Conservation (phyloP, 1,284 basidiomycete species). For the Phlebopus sp. region DNA sequence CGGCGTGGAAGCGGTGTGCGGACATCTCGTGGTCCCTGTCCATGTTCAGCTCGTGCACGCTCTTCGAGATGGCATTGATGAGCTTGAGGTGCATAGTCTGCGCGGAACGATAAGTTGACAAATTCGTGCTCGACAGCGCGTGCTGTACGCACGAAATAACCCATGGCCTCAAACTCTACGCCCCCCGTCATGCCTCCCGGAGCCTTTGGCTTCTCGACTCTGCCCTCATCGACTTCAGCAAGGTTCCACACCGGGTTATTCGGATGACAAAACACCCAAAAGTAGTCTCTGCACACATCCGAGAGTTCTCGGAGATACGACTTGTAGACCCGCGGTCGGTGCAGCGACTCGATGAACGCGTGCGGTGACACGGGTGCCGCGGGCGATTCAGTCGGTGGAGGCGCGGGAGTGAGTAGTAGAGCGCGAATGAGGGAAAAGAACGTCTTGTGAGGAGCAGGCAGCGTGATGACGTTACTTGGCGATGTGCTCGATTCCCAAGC, state of each 20-base stretch:
- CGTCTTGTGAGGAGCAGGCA: slow-evolving; percentile 70
- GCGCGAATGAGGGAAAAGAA: slow-evolving; percentile 69
- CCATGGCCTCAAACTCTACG: slow-evolving; percentile 97
- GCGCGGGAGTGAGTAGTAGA: slow-evolving; percentile 72
- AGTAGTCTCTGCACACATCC: slow-evolving; percentile 92
- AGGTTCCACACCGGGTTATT: slow-evolving; percentile 90
- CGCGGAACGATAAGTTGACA: slow-evolving; percentile 15
- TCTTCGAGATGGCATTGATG: slow-evolving; percentile 72
- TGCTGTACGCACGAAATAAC: slow-evolving; percentile 74
- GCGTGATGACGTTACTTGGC: slow-evolving; percentile 50
- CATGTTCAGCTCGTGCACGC: slow-evolving; percentile 60
- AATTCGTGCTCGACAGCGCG: too few species aligned
- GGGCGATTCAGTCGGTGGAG: slow-evolving; percentile 66
- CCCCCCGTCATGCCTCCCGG: slow-evolving; percentile 98
- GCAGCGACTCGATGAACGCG: slow-evolving; percentile 85
- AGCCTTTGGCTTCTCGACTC: slow-evolving; percentile 88
- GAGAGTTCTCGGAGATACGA: slow-evolving; percentile 87
- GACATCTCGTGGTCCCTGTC: slow-evolving; percentile 69
- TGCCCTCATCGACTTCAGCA: slow-evolving; percentile 74
- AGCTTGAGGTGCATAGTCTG: slow-evolving; percentile 85
- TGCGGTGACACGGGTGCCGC: slow-evolving; percentile 70
- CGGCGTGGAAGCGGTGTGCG: slow-evolving; percentile 76
- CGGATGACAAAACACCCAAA: slow-evolving; percentile 98
- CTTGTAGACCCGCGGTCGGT: slow-evolving; percentile 85
- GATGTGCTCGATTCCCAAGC: slow-evolving; percentile 50